Evolutionary conservation across 2,329 filamentous ascomycete genomes (phyloP).

Genomic region (Alternaria brassicicola): DNA sequence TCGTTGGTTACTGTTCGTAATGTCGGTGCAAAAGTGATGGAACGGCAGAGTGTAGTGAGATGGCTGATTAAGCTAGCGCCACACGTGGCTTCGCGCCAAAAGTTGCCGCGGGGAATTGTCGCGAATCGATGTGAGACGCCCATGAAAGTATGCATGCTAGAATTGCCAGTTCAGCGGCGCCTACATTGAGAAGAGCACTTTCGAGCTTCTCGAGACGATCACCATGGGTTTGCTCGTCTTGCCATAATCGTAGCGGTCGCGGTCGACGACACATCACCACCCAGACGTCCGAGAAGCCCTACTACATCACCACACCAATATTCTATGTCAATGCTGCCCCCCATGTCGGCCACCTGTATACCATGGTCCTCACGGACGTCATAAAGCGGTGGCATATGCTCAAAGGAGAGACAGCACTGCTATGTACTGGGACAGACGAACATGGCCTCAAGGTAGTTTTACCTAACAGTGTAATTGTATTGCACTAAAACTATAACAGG

Average conservation of each 20-base stretch:
- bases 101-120: constrained; percentile 21
- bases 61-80: constrained; percentile 14
- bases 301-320: constrained; percentile 94
- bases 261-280: constrained; percentile 28
- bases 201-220: constrained; percentile 19
- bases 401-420: constrained; percentile 70
- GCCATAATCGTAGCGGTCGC: constrained; percentile 22
- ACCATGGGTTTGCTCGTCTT: constrained; percentile 35
- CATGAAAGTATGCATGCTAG: constrained; percentile 40
- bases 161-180: constrained; percentile 25
- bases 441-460: constrained; percentile 81
- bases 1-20: neutral
- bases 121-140: constrained; percentile 21
- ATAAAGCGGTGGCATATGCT: constrained; percentile 90
- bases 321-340: constrained; percentile 99
- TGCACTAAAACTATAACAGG: constrained; percentile 50
- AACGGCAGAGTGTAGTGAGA: neutral
- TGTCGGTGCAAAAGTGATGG: neutral
- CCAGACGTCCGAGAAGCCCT: constrained; percentile 68
- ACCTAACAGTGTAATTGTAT: neutral
- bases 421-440: constrained; percentile 94
- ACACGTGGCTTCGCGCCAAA: constrained; percentile 25
- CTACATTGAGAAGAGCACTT: constrained; percentile 25
- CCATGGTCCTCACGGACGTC: constrained; percentile 88
- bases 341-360: constrained; percentile 93